Evolutionary conservation across 2,329 filamentous ascomycete genomes (phyloP), one percentile per base, ranked within the genome.

Genomic region (Helminthosporium solani): DNA sequence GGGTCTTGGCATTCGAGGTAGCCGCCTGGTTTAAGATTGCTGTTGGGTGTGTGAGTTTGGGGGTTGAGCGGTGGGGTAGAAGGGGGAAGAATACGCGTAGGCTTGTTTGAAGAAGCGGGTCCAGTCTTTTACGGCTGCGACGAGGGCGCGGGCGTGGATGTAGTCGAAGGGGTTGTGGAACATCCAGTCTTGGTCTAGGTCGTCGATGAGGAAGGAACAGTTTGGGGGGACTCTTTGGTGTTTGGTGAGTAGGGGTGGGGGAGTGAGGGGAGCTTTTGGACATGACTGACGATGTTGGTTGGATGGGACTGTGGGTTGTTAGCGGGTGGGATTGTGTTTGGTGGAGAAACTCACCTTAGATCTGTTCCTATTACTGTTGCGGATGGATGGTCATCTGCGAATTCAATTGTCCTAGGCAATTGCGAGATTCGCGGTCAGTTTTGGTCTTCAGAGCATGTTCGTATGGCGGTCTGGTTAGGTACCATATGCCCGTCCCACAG

Each of bases 131-230:
- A 87, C 73, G 12, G 76, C 75, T 23, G 75, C 75, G 51, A 74
- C 60, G 73, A 81, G 72, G 70, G 77, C 58, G 54, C 77, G 60
- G 60, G 75, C 60, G 74, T 79, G 73, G 73, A 85, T 78, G 53
- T 79, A 78, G 60, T 85, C 82, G 57, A 81, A 84, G 12, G 63
- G 64, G 23, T 75, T 64, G 7, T 72, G 68, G 36, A 79, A 81
- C 20, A 75, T 64, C 83, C 83, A 86, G 7, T 79, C 74, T 37
- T 78, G 73, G 21, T 66, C 61, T 18, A 54, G 62, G 40, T 70
- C 63, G 31, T 70, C 66, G 33, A 70, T 64, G 6, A 68, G 46
- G 27, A 70, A 70, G 18, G 59, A 59, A 42, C 64, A 67, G 38
- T 66, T 68, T 2, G 63, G 60, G 2, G 66, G 64, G 6, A 68